Percentiles rank a stretch among this genome's conserved stretches.
Conservation (phyloP, 1,284 basidiomycete genomes). For the Rhizoctonia solani region DNA sequence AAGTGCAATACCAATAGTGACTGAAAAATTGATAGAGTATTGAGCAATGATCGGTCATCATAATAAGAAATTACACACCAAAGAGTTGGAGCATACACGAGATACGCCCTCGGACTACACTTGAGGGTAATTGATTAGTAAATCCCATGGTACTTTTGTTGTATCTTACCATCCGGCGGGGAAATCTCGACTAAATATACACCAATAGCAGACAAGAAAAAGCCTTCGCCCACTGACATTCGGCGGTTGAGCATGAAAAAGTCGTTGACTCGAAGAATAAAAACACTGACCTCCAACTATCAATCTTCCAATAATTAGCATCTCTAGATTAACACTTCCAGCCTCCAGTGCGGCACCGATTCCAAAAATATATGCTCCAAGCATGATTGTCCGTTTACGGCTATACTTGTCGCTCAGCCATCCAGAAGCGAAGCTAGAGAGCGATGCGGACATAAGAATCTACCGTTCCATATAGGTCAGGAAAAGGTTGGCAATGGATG, state of each 20-base stretch:
- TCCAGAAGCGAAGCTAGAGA: slow-evolving; percentile 53
- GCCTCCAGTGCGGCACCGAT: slow-evolving; percentile 47
- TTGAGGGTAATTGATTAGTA: no score
- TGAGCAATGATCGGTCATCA: not conserved
- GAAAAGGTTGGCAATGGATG: slow-evolving; percentile 40
- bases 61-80: no score
- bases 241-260: not conserved
- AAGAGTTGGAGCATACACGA: slow-evolving; percentile 53
- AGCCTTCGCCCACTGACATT: slow-evolving; percentile 50
- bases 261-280: no score
- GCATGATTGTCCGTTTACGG: slow-evolving; percentile 53
- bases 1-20: slow-evolving; percentile 51
- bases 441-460: slow-evolving; percentile 54
- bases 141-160: no score
- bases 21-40: slow-evolving; percentile 2
- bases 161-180: slow-evolving; percentile 36
- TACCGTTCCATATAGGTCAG: slow-evolving; percentile 39
- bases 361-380: slow-evolving; percentile 51
- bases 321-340: slow-evolving; percentile 45
- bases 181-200: slow-evolving; percentile 40
- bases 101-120: slow-evolving; percentile 49
- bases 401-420: slow-evolving; percentile 55
- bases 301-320: slow-evolving; percentile 54
- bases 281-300: slow-evolving; percentile 48
- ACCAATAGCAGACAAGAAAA: slow-evolving; percentile 55